Evolutionary conservation across 2,329 filamentous ascomycete species (phyloP), one percentile per base, ranked within the genome.

Genomic region (Berkeleyomyces rouxiae): DNA sequence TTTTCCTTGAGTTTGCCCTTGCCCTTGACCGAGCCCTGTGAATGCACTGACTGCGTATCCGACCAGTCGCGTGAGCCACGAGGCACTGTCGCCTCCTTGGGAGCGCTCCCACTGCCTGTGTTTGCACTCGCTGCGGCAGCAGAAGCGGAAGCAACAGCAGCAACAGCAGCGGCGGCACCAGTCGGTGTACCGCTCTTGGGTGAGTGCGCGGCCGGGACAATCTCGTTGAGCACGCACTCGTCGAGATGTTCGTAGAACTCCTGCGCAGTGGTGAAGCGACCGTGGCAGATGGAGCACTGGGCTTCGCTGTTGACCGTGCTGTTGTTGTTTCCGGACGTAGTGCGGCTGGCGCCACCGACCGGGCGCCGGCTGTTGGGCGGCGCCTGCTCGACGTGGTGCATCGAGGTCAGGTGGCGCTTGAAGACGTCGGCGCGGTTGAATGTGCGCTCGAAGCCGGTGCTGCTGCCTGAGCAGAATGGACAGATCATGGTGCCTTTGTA

Each of bases 401-500:
- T 88, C 0, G 90, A 88, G 10, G 90, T 96, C 61, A 99, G 77
- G 72, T 99, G 93, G 59, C 92, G 81, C 78, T 97, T 97, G 79
- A 97, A 97, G 47, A 97, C 91, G 70, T 99, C 93, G 44, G 92
- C 91, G 60, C 93, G 83, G 75, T 96, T 96, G 74, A 99, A 97
- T 67, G 88, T 90, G 77, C 96, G 96, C 73, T 96, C 92, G 4
- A 87, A 88, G 1, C 89, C 82, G 2, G 89, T 91, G 4, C 91
- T 90, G 23, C 86, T 87, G 3, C 90, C 90, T 0, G 91, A 90
- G 68, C 93, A 97, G 74, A 97, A 97, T 4, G 91, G 91, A 70
- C 93, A 99, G 6, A 96, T 87, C 90, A 97, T 96, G 11, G 90
- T 96, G 7, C 92, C 92, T 73, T 96, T 95, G 78, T 97, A 99